Conservation (phyloP, 257 asterid species). For the Thymus quinquecostatus region DNA sequence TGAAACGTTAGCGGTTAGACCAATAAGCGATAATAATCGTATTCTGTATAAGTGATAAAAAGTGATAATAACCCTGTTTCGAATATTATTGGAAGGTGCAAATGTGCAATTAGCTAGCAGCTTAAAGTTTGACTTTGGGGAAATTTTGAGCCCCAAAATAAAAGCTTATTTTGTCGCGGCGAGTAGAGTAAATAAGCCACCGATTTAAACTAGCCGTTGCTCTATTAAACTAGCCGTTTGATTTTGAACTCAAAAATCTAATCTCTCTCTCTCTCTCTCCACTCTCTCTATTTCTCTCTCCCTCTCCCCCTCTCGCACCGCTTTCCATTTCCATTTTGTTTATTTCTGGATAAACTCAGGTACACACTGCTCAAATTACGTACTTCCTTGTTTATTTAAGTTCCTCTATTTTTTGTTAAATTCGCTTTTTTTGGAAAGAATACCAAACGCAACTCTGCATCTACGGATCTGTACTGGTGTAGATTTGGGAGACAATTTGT, state of each 20-base stretch:
- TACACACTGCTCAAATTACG: background rate
- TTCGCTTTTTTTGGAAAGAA: conserved; percentile 12
- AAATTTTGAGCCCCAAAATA: no score
- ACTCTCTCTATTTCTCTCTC: conserved; percentile 11
- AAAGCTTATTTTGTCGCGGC: conserved; percentile 21
- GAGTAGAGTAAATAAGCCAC: conserved; percentile 14
- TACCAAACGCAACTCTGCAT: background rate
- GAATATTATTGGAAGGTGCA: background rate
- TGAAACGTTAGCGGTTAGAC: no score
- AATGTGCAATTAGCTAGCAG: background rate
- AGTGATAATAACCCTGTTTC: no score
- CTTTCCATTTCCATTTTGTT: conserved; percentile 23
- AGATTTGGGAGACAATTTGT: conserved; percentile 5
- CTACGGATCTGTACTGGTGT: background rate
- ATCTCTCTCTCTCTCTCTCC: conserved; percentile 15
- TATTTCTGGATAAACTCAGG: conserved; percentile 27
- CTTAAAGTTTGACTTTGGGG: background rate
- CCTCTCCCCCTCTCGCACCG: background rate
- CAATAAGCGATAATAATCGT: no score
- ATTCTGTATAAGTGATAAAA: no score
- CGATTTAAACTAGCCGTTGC: conserved; percentile 32
- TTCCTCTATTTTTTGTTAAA: conserved; percentile 12
- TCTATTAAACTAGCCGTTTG: conserved; percentile 31
- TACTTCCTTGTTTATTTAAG: background rate
- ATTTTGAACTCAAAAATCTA: conserved; percentile 26